phyloP scores from a whole-genome alignment of 345 rosid genomes.

The Gossypium arboreum region DNA sequence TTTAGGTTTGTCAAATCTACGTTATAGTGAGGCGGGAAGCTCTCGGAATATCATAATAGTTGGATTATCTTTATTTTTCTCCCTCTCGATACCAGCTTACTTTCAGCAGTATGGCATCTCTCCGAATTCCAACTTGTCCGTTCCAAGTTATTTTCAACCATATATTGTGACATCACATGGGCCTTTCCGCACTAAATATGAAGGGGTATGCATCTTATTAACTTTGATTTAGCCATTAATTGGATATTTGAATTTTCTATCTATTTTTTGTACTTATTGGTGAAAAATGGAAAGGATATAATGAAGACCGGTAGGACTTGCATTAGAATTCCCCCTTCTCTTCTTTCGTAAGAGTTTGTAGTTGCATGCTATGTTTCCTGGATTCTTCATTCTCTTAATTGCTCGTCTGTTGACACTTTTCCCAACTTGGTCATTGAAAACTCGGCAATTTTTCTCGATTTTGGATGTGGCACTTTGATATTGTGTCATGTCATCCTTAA shows the following conservation, averaged over 20 bases:
- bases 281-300: neutral
- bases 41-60: slow-evolving; percentile 90
- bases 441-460: too few species aligned
- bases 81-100: slow-evolving; percentile 88
- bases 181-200: slow-evolving; percentile 62
- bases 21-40: slow-evolving; percentile 99
- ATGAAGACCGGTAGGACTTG: neutral
- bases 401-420: too few species aligned
- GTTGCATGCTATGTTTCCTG: too few species aligned
- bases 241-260: neutral
- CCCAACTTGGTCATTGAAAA: too few species aligned
- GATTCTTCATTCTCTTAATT: too few species aligned
- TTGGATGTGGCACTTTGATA: too few species aligned
- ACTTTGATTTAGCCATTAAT: neutral
- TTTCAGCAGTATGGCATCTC: slow-evolving; percentile 91
- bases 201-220: slow-evolving; percentile 54
- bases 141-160: slow-evolving; percentile 85
- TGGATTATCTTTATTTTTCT: slow-evolving; percentile 79
- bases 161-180: slow-evolving; percentile 72
- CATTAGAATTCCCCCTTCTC: too few species aligned
- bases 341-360: too few species aligned
- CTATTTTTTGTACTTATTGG: neutral
- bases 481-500: too few species aligned
- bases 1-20: slow-evolving; percentile 85
- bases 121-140: slow-evolving; percentile 67